Conservation (phyloP, 1,139 yeast species). For the Keqinozyma sinolaborantium region DNA sequence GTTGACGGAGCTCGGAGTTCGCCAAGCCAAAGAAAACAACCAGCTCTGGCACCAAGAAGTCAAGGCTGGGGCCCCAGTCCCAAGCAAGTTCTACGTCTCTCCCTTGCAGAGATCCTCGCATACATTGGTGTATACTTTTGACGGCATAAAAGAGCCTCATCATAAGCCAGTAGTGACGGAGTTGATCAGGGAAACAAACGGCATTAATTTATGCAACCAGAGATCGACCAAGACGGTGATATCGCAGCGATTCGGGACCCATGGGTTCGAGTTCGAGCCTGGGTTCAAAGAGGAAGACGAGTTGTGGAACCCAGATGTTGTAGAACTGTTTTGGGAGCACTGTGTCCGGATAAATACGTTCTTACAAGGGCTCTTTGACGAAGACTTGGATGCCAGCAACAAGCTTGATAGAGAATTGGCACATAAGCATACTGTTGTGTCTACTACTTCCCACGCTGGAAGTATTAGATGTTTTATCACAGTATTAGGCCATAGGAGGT, state of each 20-base stretch:
- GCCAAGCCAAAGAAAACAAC: conserved; percentile 45
- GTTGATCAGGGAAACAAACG: conserved; percentile 65
- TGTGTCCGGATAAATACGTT: conserved; percentile 44
- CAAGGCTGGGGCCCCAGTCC: conserved; percentile 51
- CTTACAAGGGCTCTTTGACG: conserved; percentile 44
- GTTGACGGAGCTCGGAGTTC: conserved; percentile 55
- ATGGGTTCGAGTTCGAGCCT: conserved; percentile 35
- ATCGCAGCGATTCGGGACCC: conserved; percentile 10
- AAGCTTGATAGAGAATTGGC: conserved; percentile 19
- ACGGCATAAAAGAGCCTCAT: conserved; percentile 15
- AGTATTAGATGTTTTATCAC: conserved; percentile 51
- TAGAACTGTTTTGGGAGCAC: conserved; percentile 49
- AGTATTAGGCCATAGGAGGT: conserved; percentile 51
- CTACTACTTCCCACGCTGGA: conserved; percentile 63
- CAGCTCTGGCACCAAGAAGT: conserved; percentile 46
- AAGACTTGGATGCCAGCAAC: conserved; percentile 16
- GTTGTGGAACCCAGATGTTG: conserved; percentile 25
- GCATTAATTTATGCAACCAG: conserved; percentile 65
- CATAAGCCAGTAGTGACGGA: conserved; percentile 48
- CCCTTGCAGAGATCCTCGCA: conserved; percentile 66
- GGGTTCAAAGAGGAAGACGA: conserved; percentile 48
- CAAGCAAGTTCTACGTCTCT: conserved; percentile 54
- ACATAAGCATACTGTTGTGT: conserved; percentile 31
- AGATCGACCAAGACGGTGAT: conserved; percentile 33
- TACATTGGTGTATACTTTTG: conserved; percentile 62